Conservation (phyloP, 331 rosid species). For the Quercus phellos region DNA sequence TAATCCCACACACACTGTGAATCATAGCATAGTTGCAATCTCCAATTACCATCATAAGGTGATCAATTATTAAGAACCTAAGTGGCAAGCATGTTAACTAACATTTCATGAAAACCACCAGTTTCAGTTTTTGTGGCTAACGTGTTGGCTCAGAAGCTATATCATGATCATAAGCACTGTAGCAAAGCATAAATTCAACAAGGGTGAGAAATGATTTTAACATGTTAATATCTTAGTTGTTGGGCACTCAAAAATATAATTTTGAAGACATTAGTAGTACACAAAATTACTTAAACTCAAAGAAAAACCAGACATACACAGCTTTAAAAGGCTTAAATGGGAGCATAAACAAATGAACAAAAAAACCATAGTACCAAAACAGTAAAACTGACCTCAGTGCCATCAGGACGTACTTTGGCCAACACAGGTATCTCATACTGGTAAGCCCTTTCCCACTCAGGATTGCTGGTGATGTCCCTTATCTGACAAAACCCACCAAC, state of each 20-base stretch:
- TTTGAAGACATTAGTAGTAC: neutral
- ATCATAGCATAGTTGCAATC: neutral
- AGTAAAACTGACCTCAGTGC: constrained; percentile 71
- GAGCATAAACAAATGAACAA: neutral
- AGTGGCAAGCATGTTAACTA: neutral
- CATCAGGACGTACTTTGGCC: constrained; percentile 72
- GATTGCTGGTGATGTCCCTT: constrained; percentile 77
- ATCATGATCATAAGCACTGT: neutral
- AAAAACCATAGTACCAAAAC: neutral
- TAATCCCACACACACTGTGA: neutral
- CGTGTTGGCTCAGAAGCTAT: neutral
- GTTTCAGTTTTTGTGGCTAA: neutral
- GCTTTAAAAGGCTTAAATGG: neutral
- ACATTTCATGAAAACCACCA: neutral
- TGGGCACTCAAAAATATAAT: too few relatives aligned
- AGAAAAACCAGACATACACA: neutral
- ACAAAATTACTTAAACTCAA: neutral
- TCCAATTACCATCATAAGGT: neutral
- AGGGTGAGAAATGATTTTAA: neutral
- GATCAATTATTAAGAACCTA: neutral
- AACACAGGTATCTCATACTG: constrained; percentile 89
- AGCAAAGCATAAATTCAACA: neutral
- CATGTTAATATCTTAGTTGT: neutral
- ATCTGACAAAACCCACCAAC: constrained; percentile 39
- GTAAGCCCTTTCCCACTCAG: constrained; percentile 80